These are phyloP conservation scores for Xanthoparmelia taractica DNA, from an alignment of 495 filamentous ascomycete genomes.

Conservation along the genomic window DNA sequence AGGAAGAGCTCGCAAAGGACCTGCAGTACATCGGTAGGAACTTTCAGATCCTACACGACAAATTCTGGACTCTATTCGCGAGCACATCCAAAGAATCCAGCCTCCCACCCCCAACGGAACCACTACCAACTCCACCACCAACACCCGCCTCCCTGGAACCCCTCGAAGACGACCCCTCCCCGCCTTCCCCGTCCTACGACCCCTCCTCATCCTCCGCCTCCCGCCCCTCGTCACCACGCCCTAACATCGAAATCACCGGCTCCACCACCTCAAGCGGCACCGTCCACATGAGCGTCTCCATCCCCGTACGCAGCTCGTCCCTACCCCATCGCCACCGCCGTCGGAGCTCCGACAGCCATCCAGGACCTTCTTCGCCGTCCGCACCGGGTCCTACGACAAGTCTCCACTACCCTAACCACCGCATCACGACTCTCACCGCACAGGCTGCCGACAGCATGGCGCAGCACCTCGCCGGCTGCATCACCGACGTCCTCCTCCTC, in stretches of 20 bases:
- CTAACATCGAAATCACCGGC: slow-evolving; percentile 24
- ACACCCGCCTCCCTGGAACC: background rate
- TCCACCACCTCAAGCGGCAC: slow-evolving; percentile 32
- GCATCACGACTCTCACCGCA: slow-evolving; percentile 46
- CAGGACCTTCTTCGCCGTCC: slow-evolving; percentile 8
- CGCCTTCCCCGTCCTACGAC: background rate
- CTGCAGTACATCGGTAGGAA: slow-evolving; percentile 18
- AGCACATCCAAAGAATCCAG: background rate
- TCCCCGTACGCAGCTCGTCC: slow-evolving; percentile 2
- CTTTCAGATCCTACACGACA: slow-evolving; percentile 15
- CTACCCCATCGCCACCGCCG: background rate
- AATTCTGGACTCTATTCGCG: background rate
- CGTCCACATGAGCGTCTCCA: slow-evolving; percentile 38
- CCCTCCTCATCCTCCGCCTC: slow-evolving; percentile 13
- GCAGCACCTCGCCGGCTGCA: slow-evolving; percentile 38
- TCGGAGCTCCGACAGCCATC: background rate
- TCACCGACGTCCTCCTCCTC: slow-evolving; percentile 38
- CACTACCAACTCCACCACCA: background rate
- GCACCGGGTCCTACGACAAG: slow-evolving; percentile 16
- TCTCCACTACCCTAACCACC: slow-evolving; percentile 28
- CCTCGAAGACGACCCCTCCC: background rate
- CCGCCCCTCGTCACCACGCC: slow-evolving; percentile 24
- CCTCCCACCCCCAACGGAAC: background rate
- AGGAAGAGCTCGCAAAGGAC: slow-evolving; percentile 18
- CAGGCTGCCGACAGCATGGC: slow-evolving; percentile 41